These are phyloP conservation scores for Nitzschia palea DNA, from an alignment of 108 stramenopile species.

Conservation along the genomic window DNA sequence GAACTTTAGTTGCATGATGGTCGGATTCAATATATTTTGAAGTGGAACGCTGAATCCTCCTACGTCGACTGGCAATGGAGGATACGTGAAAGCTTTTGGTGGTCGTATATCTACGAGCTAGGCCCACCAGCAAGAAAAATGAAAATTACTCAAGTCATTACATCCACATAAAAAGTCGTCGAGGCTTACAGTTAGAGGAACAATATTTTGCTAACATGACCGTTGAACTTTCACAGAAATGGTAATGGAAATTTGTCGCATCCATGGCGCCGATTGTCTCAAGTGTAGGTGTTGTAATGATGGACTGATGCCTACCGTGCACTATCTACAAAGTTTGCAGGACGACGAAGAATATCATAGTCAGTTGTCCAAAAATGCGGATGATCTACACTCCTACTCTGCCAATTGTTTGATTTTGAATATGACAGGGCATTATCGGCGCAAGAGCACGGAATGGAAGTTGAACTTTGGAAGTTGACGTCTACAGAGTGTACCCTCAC, in stretches of 20 bases:
- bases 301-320: constrained; percentile 20
- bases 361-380: constrained; percentile 20
- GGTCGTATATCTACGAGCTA: constrained; percentile 34
- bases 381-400: constrained; percentile 20
- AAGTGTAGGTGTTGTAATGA: constrained; percentile 39
- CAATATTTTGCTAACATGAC: constrained; percentile 30
- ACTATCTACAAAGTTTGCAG: constrained; percentile 30
- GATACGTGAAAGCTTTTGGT: constrained; percentile 30
- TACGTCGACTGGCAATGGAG: constrained; percentile 2
- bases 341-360: constrained; percentile 30
- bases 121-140: constrained; percentile 13
- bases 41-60: not conserved
- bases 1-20: not conserved
- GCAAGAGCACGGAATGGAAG: constrained; percentile 24
- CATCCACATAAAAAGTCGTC: not conserved
- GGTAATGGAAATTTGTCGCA: constrained; percentile 33
- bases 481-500: constrained; percentile 30
- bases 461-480: constrained; percentile 29
- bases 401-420: constrained; percentile 39
- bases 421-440: constrained; percentile 38
- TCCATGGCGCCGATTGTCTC: constrained; percentile 25
- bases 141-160: not conserved
- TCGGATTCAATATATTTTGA: constrained; percentile 5
- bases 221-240: constrained; percentile 41
- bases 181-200: not conserved